Evolutionary conservation across 2,329 filamentous ascomycete genomes (phyloP).

Genomic region (Pseudogymnoascus sp.): DNA sequence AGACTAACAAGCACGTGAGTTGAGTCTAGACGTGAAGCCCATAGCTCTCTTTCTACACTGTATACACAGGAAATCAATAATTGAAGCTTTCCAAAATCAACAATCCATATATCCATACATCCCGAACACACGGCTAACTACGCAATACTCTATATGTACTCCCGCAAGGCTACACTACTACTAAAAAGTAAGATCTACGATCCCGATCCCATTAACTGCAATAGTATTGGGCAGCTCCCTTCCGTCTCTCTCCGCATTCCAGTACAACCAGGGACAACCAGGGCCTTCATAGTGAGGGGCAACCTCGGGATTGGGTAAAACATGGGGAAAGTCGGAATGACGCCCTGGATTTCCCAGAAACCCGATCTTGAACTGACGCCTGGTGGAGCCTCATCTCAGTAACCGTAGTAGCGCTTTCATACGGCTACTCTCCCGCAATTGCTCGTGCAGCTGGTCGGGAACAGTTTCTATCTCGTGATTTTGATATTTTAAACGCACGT

Average conservation of each 20-base stretch:
- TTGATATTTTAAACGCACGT: no score
- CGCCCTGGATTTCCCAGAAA: background rate
- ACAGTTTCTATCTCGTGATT: background rate
- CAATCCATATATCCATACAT: background rate
- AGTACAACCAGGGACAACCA: background rate
- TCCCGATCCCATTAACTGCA: slow-evolving; percentile 1
- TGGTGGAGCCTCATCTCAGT: no score
- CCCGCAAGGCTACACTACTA: background rate
- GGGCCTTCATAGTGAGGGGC: background rate
- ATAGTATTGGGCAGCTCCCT: background rate
- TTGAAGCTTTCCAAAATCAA: background rate
- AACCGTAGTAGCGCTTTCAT: background rate
- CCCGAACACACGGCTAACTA: background rate
- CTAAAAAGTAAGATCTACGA: background rate
- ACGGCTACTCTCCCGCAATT: background rate
- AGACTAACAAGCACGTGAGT: background rate
- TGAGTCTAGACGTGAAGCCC: background rate
- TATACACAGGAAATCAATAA: background rate
- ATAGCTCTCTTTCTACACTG: background rate
- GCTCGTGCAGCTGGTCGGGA: background rate
- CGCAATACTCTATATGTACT: background rate
- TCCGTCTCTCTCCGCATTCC: background rate
- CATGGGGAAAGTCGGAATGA: slow-evolving; percentile 1
- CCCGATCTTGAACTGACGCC: background rate
- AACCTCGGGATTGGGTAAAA: background rate